Evolutionary conservation across 106 monocot species (phyloP), one percentile per base, ranked within the genome.

Genomic region (Dendrobium officinale): DNA sequence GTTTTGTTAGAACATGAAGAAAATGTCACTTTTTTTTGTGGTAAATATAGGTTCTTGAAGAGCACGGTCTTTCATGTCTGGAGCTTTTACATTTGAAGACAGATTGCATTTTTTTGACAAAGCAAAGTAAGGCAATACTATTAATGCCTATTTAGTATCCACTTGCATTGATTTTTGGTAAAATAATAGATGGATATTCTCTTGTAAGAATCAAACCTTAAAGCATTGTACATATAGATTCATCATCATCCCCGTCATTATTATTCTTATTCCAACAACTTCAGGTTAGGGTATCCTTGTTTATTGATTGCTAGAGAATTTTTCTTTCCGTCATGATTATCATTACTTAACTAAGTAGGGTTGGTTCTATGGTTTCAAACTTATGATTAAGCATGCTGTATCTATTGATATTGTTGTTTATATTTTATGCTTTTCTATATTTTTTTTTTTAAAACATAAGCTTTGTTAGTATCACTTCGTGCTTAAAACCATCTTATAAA

Each of bases 31-130:
- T 37, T 64, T 16, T 70, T 70, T 70, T 29, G 70, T 64, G 22
- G 7, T 26, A 64, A 64, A 5, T 51, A 45, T 84, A 99, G 99
- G 99, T 95, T 27, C 79, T 99, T 49, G 82, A 89, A 83, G 95
- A 93, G 33, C 78, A 99, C 74, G 89, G 90, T n/a, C 82, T 99
- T 44, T 91, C 87, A 47, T 99, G 99, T 79, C 42, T 67, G 42
- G 95, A 95, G 15, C 95, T 99, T 86, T 84, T 93, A 80, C 80
- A 87, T 85, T 83, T 93, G 74, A 87, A 89, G 51, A 90, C 90
- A 58, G 99, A 99, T 86, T 86, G 85, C 72, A 79, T 99, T 22
- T 66, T 89, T 79, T 86, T 99, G 77, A 91, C 99, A 66, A 95
- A 79, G 75, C 81, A 86, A 85, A 90, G 95, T 95, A 92, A 87